A percentile compares a stretch with the other conserved stretches of the same genome.
These are phyloP conservation scores for Sordaria brevicollis DNA, from an alignment of 495 filamentous ascomycete species.

Conservation along the genomic window DNA sequence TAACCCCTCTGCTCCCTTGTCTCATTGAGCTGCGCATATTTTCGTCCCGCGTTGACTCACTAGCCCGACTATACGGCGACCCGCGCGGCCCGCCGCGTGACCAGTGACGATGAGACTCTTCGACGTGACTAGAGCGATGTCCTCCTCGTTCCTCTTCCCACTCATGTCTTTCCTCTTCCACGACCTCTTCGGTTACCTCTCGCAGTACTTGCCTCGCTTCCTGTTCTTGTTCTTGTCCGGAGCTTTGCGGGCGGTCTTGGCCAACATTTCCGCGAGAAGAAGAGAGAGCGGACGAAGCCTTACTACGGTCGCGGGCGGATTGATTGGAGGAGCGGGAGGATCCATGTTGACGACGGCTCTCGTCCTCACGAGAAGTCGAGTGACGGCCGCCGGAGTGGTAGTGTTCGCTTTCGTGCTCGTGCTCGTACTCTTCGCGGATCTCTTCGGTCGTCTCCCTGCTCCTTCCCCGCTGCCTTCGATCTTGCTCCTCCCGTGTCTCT, in stretches of 20 bases:
- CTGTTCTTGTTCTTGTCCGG: neutral
- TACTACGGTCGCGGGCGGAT: neutral
- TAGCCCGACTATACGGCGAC: neutral
- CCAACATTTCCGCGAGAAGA: neutral
- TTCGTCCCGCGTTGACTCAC: neutral
- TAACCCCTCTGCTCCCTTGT: neutral
- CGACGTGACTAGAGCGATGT: neutral
- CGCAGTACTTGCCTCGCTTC: slow-evolving; percentile 14
- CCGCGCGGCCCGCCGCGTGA: neutral
- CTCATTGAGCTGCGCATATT: neutral
- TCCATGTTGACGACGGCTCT: neutral
- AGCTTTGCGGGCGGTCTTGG: neutral
- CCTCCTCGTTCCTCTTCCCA: neutral
- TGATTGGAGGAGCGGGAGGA: neutral
- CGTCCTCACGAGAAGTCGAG: neutral
- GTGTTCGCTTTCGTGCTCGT: neutral
- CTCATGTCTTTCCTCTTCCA: neutral
- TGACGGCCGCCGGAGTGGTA: neutral
- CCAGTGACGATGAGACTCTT: neutral
- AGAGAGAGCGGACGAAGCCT: neutral
- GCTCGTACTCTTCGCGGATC: slow-evolving; percentile 51
- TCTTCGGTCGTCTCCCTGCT: slow-evolving; percentile 71
- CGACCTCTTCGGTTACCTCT: slow-evolving; percentile 3
- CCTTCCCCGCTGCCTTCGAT: slow-evolving; percentile 57
- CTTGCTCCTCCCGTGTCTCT: slow-evolving; percentile 47